Evolutionary conservation across 345 rosid species (phyloP).

Genomic region (Zanthoxylum bungeanum): DNA sequence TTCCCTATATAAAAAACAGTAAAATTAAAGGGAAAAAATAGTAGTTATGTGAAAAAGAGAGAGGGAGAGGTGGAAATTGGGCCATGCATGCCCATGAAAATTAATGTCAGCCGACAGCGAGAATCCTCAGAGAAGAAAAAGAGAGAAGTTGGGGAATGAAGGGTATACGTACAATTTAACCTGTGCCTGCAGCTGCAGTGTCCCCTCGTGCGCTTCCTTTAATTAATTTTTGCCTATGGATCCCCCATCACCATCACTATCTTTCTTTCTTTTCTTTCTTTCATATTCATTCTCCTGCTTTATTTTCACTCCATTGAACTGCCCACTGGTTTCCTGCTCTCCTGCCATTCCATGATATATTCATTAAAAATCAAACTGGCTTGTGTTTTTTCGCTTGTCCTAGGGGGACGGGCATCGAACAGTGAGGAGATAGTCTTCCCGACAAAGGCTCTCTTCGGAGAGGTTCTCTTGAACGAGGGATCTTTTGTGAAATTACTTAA

Average conservation of each 20-base stretch:
- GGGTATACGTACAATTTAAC: background rate
- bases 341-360: background rate
- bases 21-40: background rate
- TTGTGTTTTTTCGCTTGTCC: too few species aligned
- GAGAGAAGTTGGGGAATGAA: background rate
- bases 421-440: too few species aligned
- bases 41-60: background rate
- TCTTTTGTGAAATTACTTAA: too few species aligned
- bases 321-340: background rate
- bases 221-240: background rate
- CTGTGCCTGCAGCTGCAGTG: slow-evolving; percentile 9
- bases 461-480: too few species aligned
- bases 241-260: slow-evolving; percentile 1
- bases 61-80: background rate
- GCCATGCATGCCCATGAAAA: slow-evolving; percentile 1
- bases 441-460: too few species aligned
- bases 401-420: too few species aligned
- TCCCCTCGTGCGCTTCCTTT: slow-evolving; percentile 43
- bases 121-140: slow-evolving; percentile 29
- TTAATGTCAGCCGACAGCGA: slow-evolving; percentile 43
- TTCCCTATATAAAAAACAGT: too few species aligned
- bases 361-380: background rate
- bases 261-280: background rate
- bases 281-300: background rate
- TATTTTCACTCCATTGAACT: background rate